Evolutionary conservation across 352 stramenopile genomes (phyloP), one percentile per base, ranked within the genome.

Genomic region (Phytophthora meadii): DNA sequence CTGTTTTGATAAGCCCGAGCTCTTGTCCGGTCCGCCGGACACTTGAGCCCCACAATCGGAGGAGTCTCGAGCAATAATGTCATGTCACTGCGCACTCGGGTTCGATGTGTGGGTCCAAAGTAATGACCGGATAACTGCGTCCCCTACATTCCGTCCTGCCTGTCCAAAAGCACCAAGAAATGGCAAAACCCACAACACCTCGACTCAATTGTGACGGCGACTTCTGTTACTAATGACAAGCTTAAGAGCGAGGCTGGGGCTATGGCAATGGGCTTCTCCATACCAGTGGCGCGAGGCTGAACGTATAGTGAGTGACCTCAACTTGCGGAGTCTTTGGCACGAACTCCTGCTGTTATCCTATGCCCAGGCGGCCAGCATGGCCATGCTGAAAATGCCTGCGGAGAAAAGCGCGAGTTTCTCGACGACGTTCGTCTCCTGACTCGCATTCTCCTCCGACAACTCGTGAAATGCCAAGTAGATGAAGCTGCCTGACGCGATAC

Each of bases 381-480:
- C 77, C 81, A 90, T 88, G 59, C 70, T 80, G 24, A 57, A 65
- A 30, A 87, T 61, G 1, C 79, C 81, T 0, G 59, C 12, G n/a
- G 62, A 62, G 47, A 90, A 90, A 27, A 90, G 79, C 37, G 68
- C 25, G 22, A 88, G 53, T 65, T 90, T 90, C 61, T 86, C 74
- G 11, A 61, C 19, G 11, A 70, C 53, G 45, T 74, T 54, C 27
- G 68, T 72, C 53, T 82, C 77, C 24, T 82, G 68, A 0, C 70
- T 62, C 1, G 67, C 71, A 15, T 79, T 71, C 36, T 91, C 73
- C 48, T 91, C 80, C 30, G 78, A 87, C 46, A 90, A 70, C 45
- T 89, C 79, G 54, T 89, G 77, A 57, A 91, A 88, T 8, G 78
- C 75, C 30, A 89, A 61, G 63, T 91, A 91, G 53, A 91, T 86